phyloP scores from a whole-genome alignment of 75 land plant species.

The Adiantum capillusveneris region DNA sequence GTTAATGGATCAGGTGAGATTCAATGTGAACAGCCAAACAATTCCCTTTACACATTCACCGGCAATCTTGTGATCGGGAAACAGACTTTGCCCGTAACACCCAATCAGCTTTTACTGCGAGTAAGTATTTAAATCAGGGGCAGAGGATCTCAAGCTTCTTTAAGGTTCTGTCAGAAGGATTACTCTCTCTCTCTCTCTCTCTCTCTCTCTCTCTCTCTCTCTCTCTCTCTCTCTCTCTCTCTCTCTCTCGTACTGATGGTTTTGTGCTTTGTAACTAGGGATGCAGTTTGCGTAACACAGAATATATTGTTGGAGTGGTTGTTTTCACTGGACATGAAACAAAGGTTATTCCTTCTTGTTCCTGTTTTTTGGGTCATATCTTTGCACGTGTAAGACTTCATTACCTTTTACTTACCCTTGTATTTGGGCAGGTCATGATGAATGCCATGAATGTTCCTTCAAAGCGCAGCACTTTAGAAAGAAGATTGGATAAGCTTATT shows the following conservation, averaged over 20 bases:
- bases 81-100: constrained; percentile 85
- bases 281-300: constrained; percentile 94
- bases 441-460: constrained; percentile 99
- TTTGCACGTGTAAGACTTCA: no score
- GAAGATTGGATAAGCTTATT: constrained; percentile 92
- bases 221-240: neutral
- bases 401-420: no score
- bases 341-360: constrained; percentile 48
- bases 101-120: constrained; percentile 84
- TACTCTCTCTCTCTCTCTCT: no score
- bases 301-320: constrained; percentile 81
- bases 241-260: neutral
- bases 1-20: constrained; percentile 56
- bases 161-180: no score
- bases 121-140: constrained; percentile 22
- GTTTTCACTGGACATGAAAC: constrained; percentile 96
- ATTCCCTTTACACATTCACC: constrained; percentile 94
- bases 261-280: constrained; percentile 45
- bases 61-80: constrained; percentile 80
- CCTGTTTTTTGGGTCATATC: neutral
- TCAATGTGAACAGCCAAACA: constrained; percentile 97
- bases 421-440: constrained; percentile 90
- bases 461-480: constrained; percentile 91
- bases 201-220: neutral
- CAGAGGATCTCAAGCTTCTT: no score